Base-by-base conservation (phyloP, 2,329 filamentous ascomycete genomes). In the Curvularia sp. region DNA sequence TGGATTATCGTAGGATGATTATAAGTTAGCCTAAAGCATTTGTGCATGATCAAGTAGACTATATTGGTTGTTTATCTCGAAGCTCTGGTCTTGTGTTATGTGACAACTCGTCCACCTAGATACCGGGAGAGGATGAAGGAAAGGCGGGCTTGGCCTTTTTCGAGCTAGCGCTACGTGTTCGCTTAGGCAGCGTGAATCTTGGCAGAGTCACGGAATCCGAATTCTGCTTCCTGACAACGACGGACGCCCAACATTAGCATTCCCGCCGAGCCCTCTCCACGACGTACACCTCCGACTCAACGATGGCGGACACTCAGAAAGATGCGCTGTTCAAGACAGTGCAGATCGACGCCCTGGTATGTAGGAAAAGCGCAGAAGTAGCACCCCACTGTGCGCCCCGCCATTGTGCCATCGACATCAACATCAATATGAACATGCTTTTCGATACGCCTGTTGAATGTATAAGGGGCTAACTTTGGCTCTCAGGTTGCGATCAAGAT, bases 401-500 rank as follows among this genome's bases (percentile, higher is more conserved):
- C 67, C 58, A 66, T 66, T 66, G 59, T 68, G 63, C 52, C 54
- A 54, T 60, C 49, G 19, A 61, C 34, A 36, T 7, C 34, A 36
- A 36, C 34, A 36, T 15, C 34, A 36, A 13, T 36, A 18, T 9
- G 34, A 18, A 36, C 55, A 52, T n/a, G 7, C 21, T 47, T 41
- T 6, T 18, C 27, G 43, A 15, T 38, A 18, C 12, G 45, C 10
- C 13, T 18, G 49, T 13, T 21, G 32, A n/a, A 47, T 19, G 42
- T 39, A 36, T 39, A 23, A 36, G 34, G 56, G 53, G 54, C 71
- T 68, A 62, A 74, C 69, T 62, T 27, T 58, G n/a, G 34, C 41
- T 21, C 70, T 57, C 69, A 95, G 91, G 91, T 96, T 74, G 91
- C 96, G 70, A 94, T 97, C 90, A 97, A 97, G 84, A 93, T 98